Evolutionary conservation across 1,284 basidiomycete genomes (phyloP).

Genomic region (Sparassis latifolia): DNA sequence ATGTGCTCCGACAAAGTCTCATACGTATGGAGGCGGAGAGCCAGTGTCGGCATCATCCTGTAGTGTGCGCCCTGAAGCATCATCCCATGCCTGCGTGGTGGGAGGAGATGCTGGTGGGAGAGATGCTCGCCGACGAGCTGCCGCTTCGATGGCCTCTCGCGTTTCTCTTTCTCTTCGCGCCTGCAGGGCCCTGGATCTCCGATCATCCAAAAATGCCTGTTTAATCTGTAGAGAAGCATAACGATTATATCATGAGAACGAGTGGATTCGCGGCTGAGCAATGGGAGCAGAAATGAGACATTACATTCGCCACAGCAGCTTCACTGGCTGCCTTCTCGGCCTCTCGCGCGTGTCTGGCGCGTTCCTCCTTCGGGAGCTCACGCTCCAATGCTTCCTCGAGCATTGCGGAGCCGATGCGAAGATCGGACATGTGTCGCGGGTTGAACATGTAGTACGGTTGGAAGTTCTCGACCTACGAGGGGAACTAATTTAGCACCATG

Average conservation of each 20-base stretch:
- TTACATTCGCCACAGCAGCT: constrained; percentile 47
- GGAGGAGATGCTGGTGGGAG: constrained; percentile 4
- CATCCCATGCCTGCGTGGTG: background rate
- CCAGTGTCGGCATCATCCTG: background rate
- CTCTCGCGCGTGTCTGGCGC: constrained; percentile 36
- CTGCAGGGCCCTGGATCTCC: constrained; percentile 43
- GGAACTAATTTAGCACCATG: constrained; percentile 1
- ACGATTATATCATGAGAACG: background rate
- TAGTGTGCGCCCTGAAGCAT: background rate
- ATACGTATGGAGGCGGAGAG: background rate
- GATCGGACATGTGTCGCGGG: constrained; percentile 41
- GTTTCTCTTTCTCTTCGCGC: constrained; percentile 55
- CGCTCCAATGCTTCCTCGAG: constrained; percentile 54
- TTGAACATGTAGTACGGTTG: constrained; percentile 61
- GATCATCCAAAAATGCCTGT: constrained; percentile 69
- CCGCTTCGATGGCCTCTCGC: constrained; percentile 24
- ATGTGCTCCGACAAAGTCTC: too few species aligned
- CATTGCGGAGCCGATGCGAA: constrained; percentile 57
- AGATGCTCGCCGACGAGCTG: constrained; percentile 1
- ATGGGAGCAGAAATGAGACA: background rate
- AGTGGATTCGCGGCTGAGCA: constrained; percentile 4
- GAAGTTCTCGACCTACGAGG: constrained; percentile 32
- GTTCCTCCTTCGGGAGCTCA: constrained; percentile 48
- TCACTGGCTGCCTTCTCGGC: constrained; percentile 52
- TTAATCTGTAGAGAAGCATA: constrained; percentile 43